Base-by-base conservation (phyloP, 352 stramenopile genomes). In the Blastocystis hominis region DNA sequence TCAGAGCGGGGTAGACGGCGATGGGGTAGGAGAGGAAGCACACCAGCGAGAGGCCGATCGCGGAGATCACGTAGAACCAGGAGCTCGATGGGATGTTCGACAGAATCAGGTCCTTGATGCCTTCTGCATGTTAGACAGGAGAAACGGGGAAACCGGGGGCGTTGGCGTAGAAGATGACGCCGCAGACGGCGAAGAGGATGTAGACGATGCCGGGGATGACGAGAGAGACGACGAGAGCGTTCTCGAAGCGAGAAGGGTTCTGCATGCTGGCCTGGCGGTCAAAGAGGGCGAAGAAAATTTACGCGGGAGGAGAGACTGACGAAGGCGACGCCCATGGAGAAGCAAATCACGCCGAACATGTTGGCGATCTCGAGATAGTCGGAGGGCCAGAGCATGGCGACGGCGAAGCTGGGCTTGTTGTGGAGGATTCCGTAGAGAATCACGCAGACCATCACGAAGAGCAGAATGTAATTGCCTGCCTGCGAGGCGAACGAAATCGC, bases 311-410 rank as follows among this genome's bases (percentile, higher is more conserved):
- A 77, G n/a, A 78, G 53, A 75, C 77, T 42, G 55, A 87, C 66
- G 36, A 87, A 87, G 3, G 77, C 77, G n/a, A 87, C 77, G 7
- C 77, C 77, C 62, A 87, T 75, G 15, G 77, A 87, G 66, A 87
- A 87, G 55, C 77, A 87, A 17, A 87, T 75, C 44, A 87, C 77
- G 34, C 77, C 77, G 46, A 87, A 87, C 66, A 87, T 87, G 55
- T 87, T 87, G 24, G 77, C 77, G 63, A 87, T 87, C 50, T 62
- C 62, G 42, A 87, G 63, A 30, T 64, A 54, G 20, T 77, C 46
- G 38, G 24, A 42, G 20, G 77, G 77, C 42, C 38, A 75, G 0
- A 75, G 55, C 77, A 87, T 87, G 17, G 17, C 4, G 0, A 84
- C 15, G 24, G 50, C 9, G 55, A 84, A 34, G 24, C n/a, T 68